Evolutionary conservation across 2,329 filamentous ascomycete genomes (phyloP).

Genomic region (Neonectria ditissima): DNA sequence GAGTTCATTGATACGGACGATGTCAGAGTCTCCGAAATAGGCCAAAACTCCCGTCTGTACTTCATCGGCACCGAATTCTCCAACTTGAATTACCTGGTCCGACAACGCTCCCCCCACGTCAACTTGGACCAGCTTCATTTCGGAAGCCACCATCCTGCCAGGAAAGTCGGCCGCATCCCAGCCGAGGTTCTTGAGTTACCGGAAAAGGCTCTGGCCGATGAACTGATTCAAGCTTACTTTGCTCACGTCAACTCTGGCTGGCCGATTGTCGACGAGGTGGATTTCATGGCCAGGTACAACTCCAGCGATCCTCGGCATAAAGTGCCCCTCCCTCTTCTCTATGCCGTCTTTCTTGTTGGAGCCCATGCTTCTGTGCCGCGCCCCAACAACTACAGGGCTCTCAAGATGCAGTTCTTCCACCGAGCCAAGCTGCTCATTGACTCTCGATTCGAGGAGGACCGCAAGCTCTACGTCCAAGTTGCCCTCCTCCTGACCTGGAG

Average conservation of each 20-base stretch:
- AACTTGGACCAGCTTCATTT: conserved; percentile 49
- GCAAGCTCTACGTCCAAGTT: conserved; percentile 65
- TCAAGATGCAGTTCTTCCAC: conserved; percentile 62
- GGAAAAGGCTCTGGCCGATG: conserved; percentile 60
- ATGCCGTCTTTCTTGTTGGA: conserved; percentile 63
- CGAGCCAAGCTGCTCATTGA: conserved; percentile 66
- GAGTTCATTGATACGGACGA: conserved; percentile 64
- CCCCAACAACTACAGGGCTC: conserved; percentile 53
- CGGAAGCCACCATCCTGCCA: conserved; percentile 49
- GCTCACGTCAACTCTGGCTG: conserved; percentile 62
- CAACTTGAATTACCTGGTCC: conserved; percentile 66
- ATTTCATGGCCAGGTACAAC: conserved; percentile 63
- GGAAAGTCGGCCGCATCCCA: conserved; percentile 54
- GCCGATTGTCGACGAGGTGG: conserved; percentile 63
- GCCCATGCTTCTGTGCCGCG: conserved; percentile 59
- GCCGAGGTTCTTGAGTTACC: conserved; percentile 62
- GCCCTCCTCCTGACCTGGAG: conserved; percentile 68
- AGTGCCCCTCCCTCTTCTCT: conserved; percentile 61
- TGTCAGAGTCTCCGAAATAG: conserved; percentile 58
- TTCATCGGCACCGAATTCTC: conserved; percentile 68
- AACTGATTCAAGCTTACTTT: conserved; percentile 64
- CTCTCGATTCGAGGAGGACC: conserved; percentile 64
- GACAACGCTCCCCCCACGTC: conserved; percentile 54
- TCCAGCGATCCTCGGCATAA: conserved; percentile 58
- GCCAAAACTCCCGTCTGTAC: conserved; percentile 60